Evolutionary conservation across 768 basidiomycete genomes (phyloP), one percentile per base, ranked within the genome.

Genomic region (Pleurotus eryngii): DNA sequence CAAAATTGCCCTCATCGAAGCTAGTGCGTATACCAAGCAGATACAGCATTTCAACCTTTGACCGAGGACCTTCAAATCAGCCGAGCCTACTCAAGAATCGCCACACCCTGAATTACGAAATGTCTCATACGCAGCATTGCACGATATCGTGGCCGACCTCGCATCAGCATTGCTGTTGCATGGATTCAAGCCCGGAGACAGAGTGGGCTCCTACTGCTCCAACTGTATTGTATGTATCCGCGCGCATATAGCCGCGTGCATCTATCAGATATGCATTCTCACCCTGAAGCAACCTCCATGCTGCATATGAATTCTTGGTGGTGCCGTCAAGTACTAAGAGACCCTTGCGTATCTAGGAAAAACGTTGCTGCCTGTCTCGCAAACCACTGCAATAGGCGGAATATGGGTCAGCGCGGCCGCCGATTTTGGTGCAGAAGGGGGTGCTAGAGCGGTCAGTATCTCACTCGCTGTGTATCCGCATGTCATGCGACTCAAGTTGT

Each of bases 341-440:
- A 15, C 27, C 27, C 26, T 26, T 26, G 15, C 26, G 15, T 24
- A 35, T 58, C 17, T 50, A 89, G 87, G 87, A 89, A 73, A 73
- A 87, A 84, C 62, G 80, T 87, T 5, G 83, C 76, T 15, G 82
- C 83, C 1, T 86, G 82, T 67, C 79, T 90, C 24, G 87, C 87
- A 5, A 5, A 77, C 86, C 15, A 73, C 85, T 39, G 87, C 89
- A 43, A 38, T 48, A 40, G 59, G 59, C 15, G 89, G 79, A n/a
- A 88, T 92, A 43, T 93, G 89, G 87, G 89, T 90, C 45, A 85
- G 84, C 64, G 89, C 88, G 12, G 88, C 90, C 15, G 84, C 89
- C 14, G 90, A 92, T 70, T 92, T 92, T 70, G 90, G 87, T n/a
- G 74, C 87, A 17, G 80, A 84, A 59, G 90, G 90, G 90, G 8